phyloP scores from a whole-genome alignment of 176 grass and related monocot genomes.

The Oryza glaberrima region DNA sequence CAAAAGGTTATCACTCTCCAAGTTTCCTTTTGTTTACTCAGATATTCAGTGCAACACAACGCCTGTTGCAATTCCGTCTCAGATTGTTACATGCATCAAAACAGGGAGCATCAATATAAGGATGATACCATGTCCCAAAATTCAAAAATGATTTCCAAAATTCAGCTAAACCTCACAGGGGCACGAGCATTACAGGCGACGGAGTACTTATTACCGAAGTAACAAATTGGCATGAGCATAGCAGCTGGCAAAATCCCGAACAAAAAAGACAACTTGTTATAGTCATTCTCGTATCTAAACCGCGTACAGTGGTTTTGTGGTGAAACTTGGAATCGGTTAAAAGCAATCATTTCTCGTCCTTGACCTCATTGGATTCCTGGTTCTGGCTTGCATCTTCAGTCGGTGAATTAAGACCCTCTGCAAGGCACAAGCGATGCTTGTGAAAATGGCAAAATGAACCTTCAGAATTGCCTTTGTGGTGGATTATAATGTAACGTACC shows the following conservation, averaged over 20 bases:
- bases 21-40: conserved; percentile 9
- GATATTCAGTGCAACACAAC: background rate
- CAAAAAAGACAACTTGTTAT: background rate
- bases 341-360: conserved; percentile 33
- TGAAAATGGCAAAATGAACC: background rate
- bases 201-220: conserved; percentile 13
- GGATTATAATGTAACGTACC: conserved; percentile 40
- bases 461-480: background rate
- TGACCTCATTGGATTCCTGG: conserved; percentile 39
- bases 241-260: background rate
- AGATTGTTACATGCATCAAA: conserved; percentile 8
- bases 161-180: background rate
- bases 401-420: conserved; percentile 53
- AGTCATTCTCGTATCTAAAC: too few relatives aligned
- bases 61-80: background rate
- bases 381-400: conserved; percentile 44
- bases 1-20: background rate
- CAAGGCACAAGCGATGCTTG: conserved; percentile 13
- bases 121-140: background rate
- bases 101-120: background rate
- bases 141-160: conserved; percentile 8
- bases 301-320: too few relatives aligned
- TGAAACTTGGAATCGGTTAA: too few relatives aligned
- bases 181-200: background rate
- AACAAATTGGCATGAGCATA: conserved; percentile 10